phyloP scores from a whole-genome alignment of 192 early-diverging fungal species.

The Globomyces pollinis-pini region DNA sequence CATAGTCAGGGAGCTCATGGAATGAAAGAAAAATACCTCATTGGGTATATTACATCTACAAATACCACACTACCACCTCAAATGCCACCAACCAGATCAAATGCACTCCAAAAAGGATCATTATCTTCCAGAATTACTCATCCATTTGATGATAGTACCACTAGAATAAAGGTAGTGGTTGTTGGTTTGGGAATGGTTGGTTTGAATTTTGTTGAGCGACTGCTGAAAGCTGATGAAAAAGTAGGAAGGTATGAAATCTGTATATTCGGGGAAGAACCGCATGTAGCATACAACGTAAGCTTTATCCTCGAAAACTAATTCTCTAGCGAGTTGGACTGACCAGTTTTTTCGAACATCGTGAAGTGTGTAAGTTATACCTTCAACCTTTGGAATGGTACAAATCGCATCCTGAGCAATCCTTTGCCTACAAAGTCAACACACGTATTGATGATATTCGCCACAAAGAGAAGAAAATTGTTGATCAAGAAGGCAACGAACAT shows the following conservation, averaged over 20 bases:
- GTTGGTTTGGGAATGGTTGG: conserved; percentile 68
- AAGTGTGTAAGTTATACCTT: neutral
- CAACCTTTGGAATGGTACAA: conserved; percentile 7
- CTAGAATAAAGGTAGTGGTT: conserved; percentile 34
- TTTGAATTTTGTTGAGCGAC: conserved; percentile 54
- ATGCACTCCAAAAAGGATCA: no score
- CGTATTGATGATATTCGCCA: conserved; percentile 25
- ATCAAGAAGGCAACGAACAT: conserved; percentile 27
- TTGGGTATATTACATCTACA: no score
- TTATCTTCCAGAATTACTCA: no score
- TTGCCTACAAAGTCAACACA: conserved; percentile 14
- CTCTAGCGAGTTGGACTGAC: conserved; percentile 29
- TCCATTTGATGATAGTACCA: no score
- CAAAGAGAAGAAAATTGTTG: conserved; percentile 33
- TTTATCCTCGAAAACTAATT: no score
- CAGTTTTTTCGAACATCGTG: conserved; percentile 51
- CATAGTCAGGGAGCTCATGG: conserved; percentile 24
- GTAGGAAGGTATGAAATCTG: conserved; percentile 31
- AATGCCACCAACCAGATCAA: no score
- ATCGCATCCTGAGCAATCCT: neutral
- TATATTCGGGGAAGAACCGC: conserved; percentile 51
- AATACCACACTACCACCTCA: no score
- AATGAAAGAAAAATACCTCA: conserved; percentile 25
- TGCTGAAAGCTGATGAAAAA: conserved; percentile 44
- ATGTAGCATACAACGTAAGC: conserved; percentile 50